Base-by-base conservation (phyloP, 148 eudicot genomes). In the Tetragonia tetragonoides region DNA sequence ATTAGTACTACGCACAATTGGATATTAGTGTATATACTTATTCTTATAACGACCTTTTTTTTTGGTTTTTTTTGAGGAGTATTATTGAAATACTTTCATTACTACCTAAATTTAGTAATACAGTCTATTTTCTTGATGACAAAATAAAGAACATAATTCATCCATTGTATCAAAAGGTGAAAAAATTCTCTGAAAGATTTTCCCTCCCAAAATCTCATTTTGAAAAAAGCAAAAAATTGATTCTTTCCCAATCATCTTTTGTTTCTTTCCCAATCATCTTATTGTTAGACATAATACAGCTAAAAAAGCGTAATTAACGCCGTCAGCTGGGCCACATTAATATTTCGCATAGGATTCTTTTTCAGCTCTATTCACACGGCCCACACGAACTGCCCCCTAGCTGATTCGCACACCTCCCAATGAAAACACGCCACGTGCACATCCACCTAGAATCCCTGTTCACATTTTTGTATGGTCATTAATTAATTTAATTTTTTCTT, bases 301-400 rank as follows among this genome's bases (percentile, higher is more conserved):
- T 70, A 10, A 40, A 46, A 77, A 68, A 41, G 60, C 80, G 80
- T 60, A 70, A 78, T 78, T n/a, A 69, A 20, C 80, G 80, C 75
- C 41, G 68, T 70, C 65, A 74, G 68, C 56, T 54, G 16, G 59
- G 68, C 74, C 77, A 18, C 60, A 49, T 44, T 0, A 28, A 28
- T 28, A 28, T 28, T 28, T 16, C 20, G 70, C 80, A 78, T 78
- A 71, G 75, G 80, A 78, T 78, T 28, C 80, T 63, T 72, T 62
- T 5, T 54, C 59, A 10, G 54, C n/a, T 66, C 66, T 62, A 53
- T 2, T 37, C 51, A 39, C n/a, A 40, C 41, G 75, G 80, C 75
- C 80, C 80, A 77, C 68, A 40, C 3, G 28, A 62, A 16, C 75
- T 59, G 47, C 60, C 80, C 39, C 47, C 11, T 54, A 10, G 12